A percentile compares a stretch with the other conserved stretches of the same genome.
Evolutionary conservation across 805 yeast species (phyloP).

Genomic region (Lachancea nothofagi): DNA sequence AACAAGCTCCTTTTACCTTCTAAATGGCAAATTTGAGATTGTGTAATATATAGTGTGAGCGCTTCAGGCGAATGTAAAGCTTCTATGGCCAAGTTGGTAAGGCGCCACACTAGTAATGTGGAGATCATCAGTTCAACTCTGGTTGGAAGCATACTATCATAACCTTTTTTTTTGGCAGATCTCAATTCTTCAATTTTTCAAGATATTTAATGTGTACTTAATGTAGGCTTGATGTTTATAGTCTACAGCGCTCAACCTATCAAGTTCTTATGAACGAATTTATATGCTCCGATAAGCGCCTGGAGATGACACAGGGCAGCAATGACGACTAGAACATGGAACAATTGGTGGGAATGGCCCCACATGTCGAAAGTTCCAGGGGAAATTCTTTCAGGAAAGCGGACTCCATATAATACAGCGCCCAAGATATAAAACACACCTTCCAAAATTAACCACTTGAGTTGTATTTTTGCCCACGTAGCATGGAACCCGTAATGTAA

Average conservation of each 20-base stretch:
- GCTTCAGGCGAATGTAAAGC: constrained; percentile 25
- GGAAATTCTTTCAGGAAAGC: constrained; percentile 66
- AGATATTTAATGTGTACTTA: not conserved
- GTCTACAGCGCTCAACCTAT: not conserved
- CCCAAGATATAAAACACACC: constrained; percentile 74
- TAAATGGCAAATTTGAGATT: no score
- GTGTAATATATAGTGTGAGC: no score
- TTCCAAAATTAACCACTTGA: constrained; percentile 61
- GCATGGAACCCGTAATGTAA: constrained; percentile 43
- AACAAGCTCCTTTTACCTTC: no score
- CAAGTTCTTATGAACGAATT: constrained; percentile 38
- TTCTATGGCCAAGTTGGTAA: constrained; percentile 67
- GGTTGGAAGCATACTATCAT: constrained; percentile 50
- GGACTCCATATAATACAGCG: constrained; percentile 68
- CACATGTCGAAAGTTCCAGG: constrained; percentile 63
- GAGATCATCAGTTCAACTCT: constrained; percentile 78
- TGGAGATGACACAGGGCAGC: constrained; percentile 72
- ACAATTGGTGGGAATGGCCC: constrained; percentile 84
- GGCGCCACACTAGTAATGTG: constrained; percentile 88
- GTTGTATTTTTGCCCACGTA: constrained; percentile 46
- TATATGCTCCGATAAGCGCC: constrained; percentile 56
- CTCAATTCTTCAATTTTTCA: not conserved
- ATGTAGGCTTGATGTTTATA: not conserved
- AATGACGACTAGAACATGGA: constrained; percentile 69
- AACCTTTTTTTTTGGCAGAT: not conserved